Conservation (phyloP, 805 yeast species). For the Teunomyces barrocoloradensis region DNA sequence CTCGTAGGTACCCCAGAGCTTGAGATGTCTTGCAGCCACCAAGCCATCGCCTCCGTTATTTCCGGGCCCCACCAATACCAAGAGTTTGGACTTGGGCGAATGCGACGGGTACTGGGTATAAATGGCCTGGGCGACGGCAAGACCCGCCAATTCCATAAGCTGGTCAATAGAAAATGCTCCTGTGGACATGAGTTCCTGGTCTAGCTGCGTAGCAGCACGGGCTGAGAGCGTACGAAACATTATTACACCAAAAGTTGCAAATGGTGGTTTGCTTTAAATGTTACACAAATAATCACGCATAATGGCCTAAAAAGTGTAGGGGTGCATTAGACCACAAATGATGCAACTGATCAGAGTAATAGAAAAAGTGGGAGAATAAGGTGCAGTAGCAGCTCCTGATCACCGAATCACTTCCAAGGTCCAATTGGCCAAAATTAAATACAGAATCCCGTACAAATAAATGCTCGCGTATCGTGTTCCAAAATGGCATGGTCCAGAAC, state of each 20-base stretch:
- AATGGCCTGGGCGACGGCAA: conserved; percentile 88
- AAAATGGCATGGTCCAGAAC: no score
- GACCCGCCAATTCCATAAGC: conserved; percentile 94
- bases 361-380: no score
- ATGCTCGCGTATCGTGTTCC: no score
- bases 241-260: background rate
- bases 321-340: background rate
- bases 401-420: no score
- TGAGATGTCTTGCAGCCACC: conserved; percentile 90
- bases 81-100: conserved; percentile 33
- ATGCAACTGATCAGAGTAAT: no score
- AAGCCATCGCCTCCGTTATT: conserved; percentile 97
- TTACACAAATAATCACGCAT: background rate
- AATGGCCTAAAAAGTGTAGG: background rate
- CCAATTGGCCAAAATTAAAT: no score
- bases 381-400: no score
- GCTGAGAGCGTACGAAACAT: conserved; percentile 29
- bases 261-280: background rate
- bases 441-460: no score
- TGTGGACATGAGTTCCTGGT: conserved; percentile 81
- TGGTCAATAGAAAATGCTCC: conserved; percentile 83
- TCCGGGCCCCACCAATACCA: conserved; percentile 90
- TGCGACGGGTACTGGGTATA: conserved; percentile 62
- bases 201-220: conserved; percentile 70
- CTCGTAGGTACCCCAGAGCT: conserved; percentile 65